Evolutionary conservation across 306 rosid genomes (phyloP), one percentile per base, ranked within the genome.

Genomic region (Rosa multiflora): DNA sequence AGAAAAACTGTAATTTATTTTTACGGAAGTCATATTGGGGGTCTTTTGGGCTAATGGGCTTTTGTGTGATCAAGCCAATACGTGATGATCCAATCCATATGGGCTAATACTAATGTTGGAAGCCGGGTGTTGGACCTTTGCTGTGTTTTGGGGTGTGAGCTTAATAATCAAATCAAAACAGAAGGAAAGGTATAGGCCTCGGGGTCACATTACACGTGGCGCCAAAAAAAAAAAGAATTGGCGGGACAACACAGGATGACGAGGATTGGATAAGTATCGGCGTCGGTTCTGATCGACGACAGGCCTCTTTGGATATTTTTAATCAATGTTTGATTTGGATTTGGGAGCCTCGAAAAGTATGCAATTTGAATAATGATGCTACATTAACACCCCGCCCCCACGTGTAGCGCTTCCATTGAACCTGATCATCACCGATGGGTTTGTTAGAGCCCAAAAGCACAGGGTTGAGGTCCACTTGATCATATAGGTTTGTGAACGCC

Each of bases 251-350:
- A 42, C 44, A 49, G 55, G 81, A 55, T 84, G 88, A 84, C 82
- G 76, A 62, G 84, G 84, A 84, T 75, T 76, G 86, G 91, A 88
- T 88, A 86, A 83, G 91, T 15, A 74, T 68, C 86, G 76, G 76
- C 80, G 51, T 70, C 73, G 75, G n/a, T 72, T 47, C 18, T 17
- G 20, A 23, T 32, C n/a, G 5, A 29, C 37, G 26, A 13, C 7
- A 23, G 26, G 0, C 1, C 2, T 7, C 6, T 6, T 7, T 23
- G 62, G 71, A 15, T 32, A 52, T 66, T 35, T 32, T 20, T 32
- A 20, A 12, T 46, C 15, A 44, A 67, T 11, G 26, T 10, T 29
- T 26, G 37, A 55, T 55, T 55, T 1, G 23, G 61, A 59, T 21
- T 59, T 59, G 37, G 37, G 13, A 59, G 17, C 70, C 21, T 64